These are phyloP conservation scores for Tylopilus sp. DNA, from an alignment of 1,284 basidiomycete species.

Conservation along the genomic window DNA sequence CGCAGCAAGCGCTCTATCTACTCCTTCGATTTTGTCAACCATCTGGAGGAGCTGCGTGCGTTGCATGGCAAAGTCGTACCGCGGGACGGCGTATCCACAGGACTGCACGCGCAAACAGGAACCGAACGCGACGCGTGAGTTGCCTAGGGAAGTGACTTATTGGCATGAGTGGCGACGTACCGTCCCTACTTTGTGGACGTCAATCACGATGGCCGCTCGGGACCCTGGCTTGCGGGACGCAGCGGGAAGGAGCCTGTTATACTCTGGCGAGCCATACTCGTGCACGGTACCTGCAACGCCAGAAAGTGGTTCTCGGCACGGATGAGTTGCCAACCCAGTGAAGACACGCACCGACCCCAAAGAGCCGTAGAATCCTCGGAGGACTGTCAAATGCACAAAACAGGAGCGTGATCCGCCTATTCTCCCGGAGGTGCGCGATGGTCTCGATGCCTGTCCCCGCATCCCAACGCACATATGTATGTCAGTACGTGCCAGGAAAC, in stretches of 20 bases:
- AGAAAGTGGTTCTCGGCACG: not conserved
- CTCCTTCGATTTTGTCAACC: constrained; percentile 40
- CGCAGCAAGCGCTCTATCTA: constrained; percentile 31
- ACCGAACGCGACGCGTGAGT: no score
- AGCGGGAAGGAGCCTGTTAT: constrained; percentile 47
- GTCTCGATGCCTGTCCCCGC: constrained; percentile 54
- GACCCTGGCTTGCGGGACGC: constrained; percentile 57
- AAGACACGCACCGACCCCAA: constrained; percentile 51
- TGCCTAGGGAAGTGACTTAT: no score
- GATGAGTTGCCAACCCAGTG: constrained; percentile 35
- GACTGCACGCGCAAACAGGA: constrained; percentile 49
- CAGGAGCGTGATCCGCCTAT: constrained; percentile 60
- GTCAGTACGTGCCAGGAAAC: not conserved
- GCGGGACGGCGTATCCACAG: constrained; percentile 61
- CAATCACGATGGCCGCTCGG: constrained; percentile 53
- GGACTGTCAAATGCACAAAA: constrained; percentile 62
- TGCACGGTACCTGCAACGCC: constrained; percentile 54
- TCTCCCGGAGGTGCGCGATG: constrained; percentile 61
- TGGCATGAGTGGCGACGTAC: constrained; percentile 46
- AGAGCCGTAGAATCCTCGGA: constrained; percentile 58
- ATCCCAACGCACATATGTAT: no score
- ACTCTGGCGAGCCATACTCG: constrained; percentile 57
- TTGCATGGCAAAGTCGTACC: constrained; percentile 55
- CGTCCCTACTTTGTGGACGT: constrained; percentile 59
- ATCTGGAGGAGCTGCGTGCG: constrained; percentile 50